Evolutionary conservation across 2,329 filamentous ascomycete species (phyloP), one percentile per base, ranked within the genome.

Genomic region (Talaromyces sp.): DNA sequence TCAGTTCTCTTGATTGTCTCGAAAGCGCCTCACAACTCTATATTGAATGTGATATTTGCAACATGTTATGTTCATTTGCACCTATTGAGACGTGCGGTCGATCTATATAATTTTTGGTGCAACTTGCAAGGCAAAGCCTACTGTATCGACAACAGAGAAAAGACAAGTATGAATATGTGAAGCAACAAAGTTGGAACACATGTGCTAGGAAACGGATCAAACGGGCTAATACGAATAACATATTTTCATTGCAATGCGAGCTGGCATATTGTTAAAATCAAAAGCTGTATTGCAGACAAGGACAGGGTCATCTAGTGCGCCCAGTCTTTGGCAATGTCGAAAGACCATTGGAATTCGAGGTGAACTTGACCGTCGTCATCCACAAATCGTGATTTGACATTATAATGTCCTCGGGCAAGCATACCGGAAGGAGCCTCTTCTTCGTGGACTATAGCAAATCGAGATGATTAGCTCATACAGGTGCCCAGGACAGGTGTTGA

Each of bases 261-360:
- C 8, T 7, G 33, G 33, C 10, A 37, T 14, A 4, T 49, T 56
- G 33, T 37, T 11, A 10, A 31, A 52, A 31, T 33, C 49, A 52
- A 52, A 33, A 16, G n/a, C 4, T 37, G 33, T 11, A 14, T 19
- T 54, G 31, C 31, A 35, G 10, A 16, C 16, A 9, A 14, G 9
- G 6, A 35, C n/a, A 7, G 10, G 31, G 9, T 37, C 33, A 31
- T 52, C 16, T 62, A 66, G 22, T 65, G 49, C 19, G 59, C 59
- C 95, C 95, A 98, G 77, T 97, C 92, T 86, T 98, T 99, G 81
- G 90, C 86, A 78, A 99, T 97, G 75, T 97, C 91, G 74, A 99
- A 98, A 68, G 89, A 88, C 95, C 95, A 99, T 74, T 96, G 90
- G 79, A 99, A 99, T 76, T 90, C 85, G 69, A 99, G 84, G 80